Evolutionary conservation across 768 basidiomycete genomes (phyloP), one percentile per base, ranked within the genome.

Genomic region (Dioszegia aurantiaca): DNA sequence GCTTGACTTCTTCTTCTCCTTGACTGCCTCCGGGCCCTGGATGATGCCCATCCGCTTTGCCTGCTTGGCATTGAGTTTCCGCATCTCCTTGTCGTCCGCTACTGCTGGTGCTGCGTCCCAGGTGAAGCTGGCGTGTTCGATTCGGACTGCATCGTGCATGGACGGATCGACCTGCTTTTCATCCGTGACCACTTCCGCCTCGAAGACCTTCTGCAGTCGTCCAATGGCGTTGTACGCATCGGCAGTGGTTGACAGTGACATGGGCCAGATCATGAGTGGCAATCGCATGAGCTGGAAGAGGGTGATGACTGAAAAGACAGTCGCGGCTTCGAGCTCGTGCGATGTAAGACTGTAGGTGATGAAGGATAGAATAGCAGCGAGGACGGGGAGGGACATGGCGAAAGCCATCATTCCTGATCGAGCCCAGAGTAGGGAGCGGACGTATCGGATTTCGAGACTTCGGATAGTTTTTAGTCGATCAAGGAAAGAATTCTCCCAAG

Each of bases 401-500:
- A 76, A 85, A 83, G 8, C 80, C 87, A 6, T 73, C 67, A 73
- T 91, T 73, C 53, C 91, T 70, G 2, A 83, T 81, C 37, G 88
- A 84, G 60, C 88, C 83, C 62, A 84, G 63, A 77, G 63, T 4
- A 72, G 56, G 5, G 46, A 64, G 30, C 71, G 54, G 33, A 82
- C 82, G 40, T 81, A 87, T 82, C 66, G 74, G 77, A 90, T 84
- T 75, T 94, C 92, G 48, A 82, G 81, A 47, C 78, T 79, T 52
- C 93, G 81, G 68, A 87, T 87, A 40, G 82, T 82, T 28, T 82
- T 81, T 26, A 95, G 82, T 43, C 86, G 84, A 16, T 83, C 79
- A 23, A 94, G 80, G 75, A 90, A 93, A 0, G 92, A 89, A 9
- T 56, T 67, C 68, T 91, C 89, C 89, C 89, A 92, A 4, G 87